These are phyloP conservation scores for Erysimum pusillum DNA, from an alignment of 441 rosid species.

Conservation along the genomic window DNA sequence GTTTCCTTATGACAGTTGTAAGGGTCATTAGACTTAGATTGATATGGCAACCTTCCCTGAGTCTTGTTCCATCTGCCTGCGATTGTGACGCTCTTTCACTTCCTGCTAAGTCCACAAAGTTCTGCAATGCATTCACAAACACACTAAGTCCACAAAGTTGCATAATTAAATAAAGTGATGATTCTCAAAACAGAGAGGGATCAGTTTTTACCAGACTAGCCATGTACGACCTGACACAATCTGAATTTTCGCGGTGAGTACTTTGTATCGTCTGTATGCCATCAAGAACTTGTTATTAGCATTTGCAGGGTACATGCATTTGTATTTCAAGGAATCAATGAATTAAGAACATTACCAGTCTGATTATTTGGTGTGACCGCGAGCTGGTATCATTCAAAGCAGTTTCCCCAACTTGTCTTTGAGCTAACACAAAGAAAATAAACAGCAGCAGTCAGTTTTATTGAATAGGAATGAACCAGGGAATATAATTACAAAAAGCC, in stretches of 20 bases:
- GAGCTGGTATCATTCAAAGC: slow-evolving; percentile 96
- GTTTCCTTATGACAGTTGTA: slow-evolving; percentile 96
- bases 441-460: slow-evolving; percentile 27
- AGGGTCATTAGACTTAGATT: slow-evolving; percentile 98
- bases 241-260: slow-evolving; percentile 92
- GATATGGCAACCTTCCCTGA: slow-evolving; percentile 98
- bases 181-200: slow-evolving; percentile 3
- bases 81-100: slow-evolving; percentile 99
- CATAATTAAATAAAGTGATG: too few relatives aligned
- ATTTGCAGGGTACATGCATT: background rate
- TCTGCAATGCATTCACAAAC: slow-evolving; percentile 59
- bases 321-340: slow-evolving; percentile 6
- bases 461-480: slow-evolving; percentile 7
- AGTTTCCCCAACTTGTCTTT: slow-evolving; percentile 99
- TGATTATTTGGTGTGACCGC: slow-evolving; percentile 94
- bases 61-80: slow-evolving; percentile 93
- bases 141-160: slow-evolving; percentile 21
- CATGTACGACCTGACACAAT: slow-evolving; percentile 91
- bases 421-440: slow-evolving; percentile 62
- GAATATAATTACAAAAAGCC: slow-evolving; percentile 21
- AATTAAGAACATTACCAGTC: slow-evolving; percentile 68
- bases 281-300: slow-evolving; percentile 45
- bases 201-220: slow-evolving; percentile 83
- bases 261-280: slow-evolving; percentile 81
- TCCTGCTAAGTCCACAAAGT: slow-evolving; percentile 99